Conservation (phyloP, 441 rosid species). For the Populus trichocarpa region DNA sequence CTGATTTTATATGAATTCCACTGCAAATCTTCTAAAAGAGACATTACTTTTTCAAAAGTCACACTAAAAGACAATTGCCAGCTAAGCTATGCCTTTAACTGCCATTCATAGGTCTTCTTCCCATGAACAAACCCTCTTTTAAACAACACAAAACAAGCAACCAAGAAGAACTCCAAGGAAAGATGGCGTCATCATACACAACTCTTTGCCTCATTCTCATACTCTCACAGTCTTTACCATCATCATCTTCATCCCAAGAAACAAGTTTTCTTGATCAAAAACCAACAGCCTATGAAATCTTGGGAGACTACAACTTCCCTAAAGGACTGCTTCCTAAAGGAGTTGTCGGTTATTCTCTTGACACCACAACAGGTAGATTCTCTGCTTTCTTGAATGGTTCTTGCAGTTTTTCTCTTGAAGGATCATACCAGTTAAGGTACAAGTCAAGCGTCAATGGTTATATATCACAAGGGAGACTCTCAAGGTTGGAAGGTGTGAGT, state of each 20-base stretch:
- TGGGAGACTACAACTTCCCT: slow-evolving; percentile 38
- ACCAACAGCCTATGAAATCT: slow-evolving; percentile 34
- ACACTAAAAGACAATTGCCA: no score
- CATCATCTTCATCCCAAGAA: neutral
- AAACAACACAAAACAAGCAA: neutral
- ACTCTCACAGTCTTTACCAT: neutral
- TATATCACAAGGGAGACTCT: slow-evolving; percentile 31
- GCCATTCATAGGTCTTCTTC: neutral
- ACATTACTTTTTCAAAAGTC: no score
- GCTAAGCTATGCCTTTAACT: neutral
- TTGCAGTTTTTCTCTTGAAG: slow-evolving; percentile 13
- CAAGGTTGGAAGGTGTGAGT: slow-evolving; percentile 34
- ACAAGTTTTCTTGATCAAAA: neutral
- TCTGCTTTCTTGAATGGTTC: slow-evolving; percentile 9
- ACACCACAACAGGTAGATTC: slow-evolving; percentile 24
- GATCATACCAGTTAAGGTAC: slow-evolving; percentile 11
- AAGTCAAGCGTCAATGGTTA: slow-evolving; percentile 26
- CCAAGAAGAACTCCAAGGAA: neutral
- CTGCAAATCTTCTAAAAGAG: no score
- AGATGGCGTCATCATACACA: neutral
- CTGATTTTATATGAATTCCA: no score
- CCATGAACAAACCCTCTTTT: neutral
- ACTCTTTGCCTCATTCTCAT: neutral
- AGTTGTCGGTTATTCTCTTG: slow-evolving; percentile 27
- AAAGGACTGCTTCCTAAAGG: slow-evolving; percentile 38